A percentile compares a stretch with the other conserved stretches of the same genome.
These are phyloP conservation scores for Xylariaceae sp. DNA, from an alignment of 2,329 filamentous ascomycete genomes.

Conservation along the genomic window DNA sequence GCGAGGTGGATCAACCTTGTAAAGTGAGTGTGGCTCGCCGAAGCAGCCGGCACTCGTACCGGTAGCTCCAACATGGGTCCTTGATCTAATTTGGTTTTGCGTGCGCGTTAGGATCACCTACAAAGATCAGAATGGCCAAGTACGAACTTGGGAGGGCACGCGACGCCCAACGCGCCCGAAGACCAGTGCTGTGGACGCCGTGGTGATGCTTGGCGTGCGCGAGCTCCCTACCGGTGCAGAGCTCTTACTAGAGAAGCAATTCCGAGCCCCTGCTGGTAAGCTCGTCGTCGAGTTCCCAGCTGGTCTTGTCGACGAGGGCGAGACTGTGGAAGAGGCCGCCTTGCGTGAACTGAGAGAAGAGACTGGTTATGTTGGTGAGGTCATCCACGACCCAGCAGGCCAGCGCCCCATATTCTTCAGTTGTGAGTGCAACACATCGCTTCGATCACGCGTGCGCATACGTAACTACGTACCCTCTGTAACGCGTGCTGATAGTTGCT, in stretches of 20 bases:
- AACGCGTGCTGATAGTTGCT: slow-evolving; percentile 7
- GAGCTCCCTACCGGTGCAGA: slow-evolving; percentile 27
- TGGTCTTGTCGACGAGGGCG: slow-evolving; percentile 38
- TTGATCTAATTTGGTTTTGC: neutral
- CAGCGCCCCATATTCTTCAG: slow-evolving; percentile 28
- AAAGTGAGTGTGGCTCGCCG: slow-evolving; percentile 24
- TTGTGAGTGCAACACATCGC: slow-evolving; percentile 22
- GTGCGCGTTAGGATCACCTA: slow-evolving; percentile 28
- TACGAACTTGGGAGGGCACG: slow-evolving; percentile 32
- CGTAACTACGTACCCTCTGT: neutral
- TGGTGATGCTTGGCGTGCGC: slow-evolving; percentile 30
- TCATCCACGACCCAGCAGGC: slow-evolving; percentile 26
- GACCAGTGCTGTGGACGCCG: slow-evolving; percentile 30
- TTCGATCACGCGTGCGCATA: neutral
- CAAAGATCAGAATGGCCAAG: slow-evolving; percentile 29
- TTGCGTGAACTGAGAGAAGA: slow-evolving; percentile 38
- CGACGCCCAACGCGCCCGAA: slow-evolving; percentile 27
- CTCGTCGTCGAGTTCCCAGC: slow-evolving; percentile 39
- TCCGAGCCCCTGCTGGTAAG: slow-evolving; percentile 37
- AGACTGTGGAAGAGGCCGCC: slow-evolving; percentile 37
- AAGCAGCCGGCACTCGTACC: neutral
- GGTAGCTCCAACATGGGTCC: neutral
- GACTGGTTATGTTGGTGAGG: slow-evolving; percentile 37
- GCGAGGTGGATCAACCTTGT: slow-evolving; percentile 33
- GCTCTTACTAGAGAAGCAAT: slow-evolving; percentile 39